Evolutionary conservation across 108 stramenopile genomes (phyloP).

Genomic region (Skeletonema potamos): DNA sequence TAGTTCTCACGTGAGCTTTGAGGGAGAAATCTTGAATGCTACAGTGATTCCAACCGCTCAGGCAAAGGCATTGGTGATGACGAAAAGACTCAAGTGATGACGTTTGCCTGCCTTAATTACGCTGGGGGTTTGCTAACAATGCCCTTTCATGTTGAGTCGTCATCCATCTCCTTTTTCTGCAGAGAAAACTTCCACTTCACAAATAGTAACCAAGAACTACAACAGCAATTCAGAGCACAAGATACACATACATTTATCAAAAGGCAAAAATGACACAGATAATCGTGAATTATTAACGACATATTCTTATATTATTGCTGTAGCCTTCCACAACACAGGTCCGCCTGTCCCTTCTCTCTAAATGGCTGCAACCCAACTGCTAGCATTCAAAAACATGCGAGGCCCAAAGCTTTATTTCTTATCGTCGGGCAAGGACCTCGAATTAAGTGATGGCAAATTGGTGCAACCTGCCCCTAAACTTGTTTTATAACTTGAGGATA

Average conservation of each 20-base stretch:
- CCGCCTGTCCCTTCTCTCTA: not conserved
- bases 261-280: not conserved
- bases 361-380: not conserved
- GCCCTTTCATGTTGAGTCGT: too few species aligned
- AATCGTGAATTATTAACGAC: slow-evolving; percentile 1
- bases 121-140: too few species aligned
- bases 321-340: not conserved
- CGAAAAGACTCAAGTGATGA: too few species aligned
- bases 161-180: too few species aligned
- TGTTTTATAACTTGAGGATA: not conserved
- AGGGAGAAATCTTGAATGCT: too few species aligned
- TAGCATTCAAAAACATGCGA: not conserved
- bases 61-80: too few species aligned
- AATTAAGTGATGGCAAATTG: not conserved
- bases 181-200: not conserved
- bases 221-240: too few species aligned
- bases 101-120: too few species aligned
- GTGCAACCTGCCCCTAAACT: not conserved
- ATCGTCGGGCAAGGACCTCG: not conserved
- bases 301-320: not conserved
- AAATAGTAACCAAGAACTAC: not conserved
- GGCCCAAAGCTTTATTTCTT: not conserved
- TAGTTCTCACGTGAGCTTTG: too few species aligned
- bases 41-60: too few species aligned
- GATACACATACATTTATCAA: too few species aligned